Evolutionary conservation across 1,139 yeast species (phyloP).

Genomic region (Nakaseomyces kungkrabaensis): DNA sequence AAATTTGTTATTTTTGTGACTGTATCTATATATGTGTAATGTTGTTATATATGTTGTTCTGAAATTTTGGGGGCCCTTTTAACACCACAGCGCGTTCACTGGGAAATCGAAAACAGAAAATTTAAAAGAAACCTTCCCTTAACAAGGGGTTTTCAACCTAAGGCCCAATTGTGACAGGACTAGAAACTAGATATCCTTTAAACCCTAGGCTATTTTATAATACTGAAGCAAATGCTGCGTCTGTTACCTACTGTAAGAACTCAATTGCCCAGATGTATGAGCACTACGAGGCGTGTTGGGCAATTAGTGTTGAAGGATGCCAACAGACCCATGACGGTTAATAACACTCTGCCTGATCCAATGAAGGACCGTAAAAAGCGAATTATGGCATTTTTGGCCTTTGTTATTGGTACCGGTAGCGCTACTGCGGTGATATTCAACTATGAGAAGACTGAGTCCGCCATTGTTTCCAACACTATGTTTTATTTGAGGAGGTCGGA

Average conservation of each 20-base stretch:
- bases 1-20: too few species aligned
- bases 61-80: too few species aligned
- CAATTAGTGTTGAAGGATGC: constrained; percentile 15
- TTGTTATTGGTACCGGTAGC: constrained; percentile 53
- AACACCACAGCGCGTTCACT: too few species aligned
- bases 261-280: constrained; percentile 4
- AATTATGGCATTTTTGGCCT: constrained; percentile 46
- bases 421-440: constrained; percentile 70
- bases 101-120: too few species aligned
- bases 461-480: constrained; percentile 78
- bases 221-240: not conserved
- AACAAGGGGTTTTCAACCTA: too few species aligned
- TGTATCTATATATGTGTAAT: too few species aligned
- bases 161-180: too few species aligned
- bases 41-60: too few species aligned
- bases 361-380: constrained; percentile 39
- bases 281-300: constrained; percentile 6
- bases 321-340: constrained; percentile 44
- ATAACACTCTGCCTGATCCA: constrained; percentile 70
- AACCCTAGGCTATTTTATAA: too few species aligned
- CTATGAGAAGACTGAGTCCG: constrained; percentile 84
- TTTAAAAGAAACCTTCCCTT: too few species aligned
- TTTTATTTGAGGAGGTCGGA: constrained; percentile 74
- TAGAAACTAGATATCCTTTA: too few species aligned
- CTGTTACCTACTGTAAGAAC: constrained; percentile 3